Conservation (phyloP, 1,139 yeast genomes). For the Sugiyamaella sp. region DNA sequence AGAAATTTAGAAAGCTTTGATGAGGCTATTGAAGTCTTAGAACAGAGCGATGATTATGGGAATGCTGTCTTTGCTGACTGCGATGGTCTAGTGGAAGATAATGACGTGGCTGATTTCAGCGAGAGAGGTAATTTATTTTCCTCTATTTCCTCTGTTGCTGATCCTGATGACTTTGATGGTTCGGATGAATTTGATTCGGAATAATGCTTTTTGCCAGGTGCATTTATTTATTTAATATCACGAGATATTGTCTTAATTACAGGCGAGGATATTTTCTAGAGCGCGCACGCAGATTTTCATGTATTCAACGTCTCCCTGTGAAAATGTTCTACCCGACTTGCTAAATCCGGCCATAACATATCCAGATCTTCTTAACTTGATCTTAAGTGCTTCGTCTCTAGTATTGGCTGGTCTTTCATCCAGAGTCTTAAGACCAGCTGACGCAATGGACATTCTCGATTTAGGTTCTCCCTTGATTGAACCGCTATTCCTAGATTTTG, state of each 20-base stretch:
- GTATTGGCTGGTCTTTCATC: neutral
- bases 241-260: conserved; percentile 19
- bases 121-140: no score
- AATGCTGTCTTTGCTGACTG: neutral
- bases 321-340: conserved; percentile 42
- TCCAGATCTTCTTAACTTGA: conserved; percentile 59
- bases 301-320: conserved; percentile 51
- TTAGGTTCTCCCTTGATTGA: neutral
- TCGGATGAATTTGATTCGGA: neutral
- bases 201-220: neutral
- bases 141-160: conserved; percentile 1
- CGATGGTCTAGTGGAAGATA: no score
- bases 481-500: neutral
- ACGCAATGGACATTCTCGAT: no score
- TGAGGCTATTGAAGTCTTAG: conserved; percentile 15
- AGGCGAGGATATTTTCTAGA: conserved; percentile 35
- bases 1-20: conserved; percentile 6
- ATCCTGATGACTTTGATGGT: neutral
- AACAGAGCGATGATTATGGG: conserved; percentile 21
- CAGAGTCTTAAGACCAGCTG: no score
- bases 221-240: neutral
- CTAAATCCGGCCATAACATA: conserved; percentile 58
- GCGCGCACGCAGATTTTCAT: conserved; percentile 44
- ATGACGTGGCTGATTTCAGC: neutral
- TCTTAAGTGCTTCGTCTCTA: conserved; percentile 25